Conservation (phyloP, 176 grass and related monocot genomes). For the Oryza brachyantha region DNA sequence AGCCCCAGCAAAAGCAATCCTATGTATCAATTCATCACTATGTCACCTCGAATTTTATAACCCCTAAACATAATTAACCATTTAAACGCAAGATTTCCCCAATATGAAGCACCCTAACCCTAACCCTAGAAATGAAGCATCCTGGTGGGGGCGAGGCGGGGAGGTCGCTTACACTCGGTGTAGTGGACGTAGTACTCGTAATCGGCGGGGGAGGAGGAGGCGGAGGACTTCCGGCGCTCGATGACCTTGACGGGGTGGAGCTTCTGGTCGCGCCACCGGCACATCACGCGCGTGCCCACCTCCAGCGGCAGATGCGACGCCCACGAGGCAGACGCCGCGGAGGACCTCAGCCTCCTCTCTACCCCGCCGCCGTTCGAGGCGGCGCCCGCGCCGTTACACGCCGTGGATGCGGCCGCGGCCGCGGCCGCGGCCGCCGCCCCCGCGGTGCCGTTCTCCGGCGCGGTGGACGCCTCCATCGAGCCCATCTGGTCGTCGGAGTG, state of each 20-base stretch:
- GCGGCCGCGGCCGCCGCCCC: slow-evolving; percentile 9
- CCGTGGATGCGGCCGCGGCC: neutral
- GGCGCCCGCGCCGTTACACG: neutral
- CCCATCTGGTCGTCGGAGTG: slow-evolving; percentile 57
- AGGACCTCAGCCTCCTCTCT: slow-evolving; percentile 50
- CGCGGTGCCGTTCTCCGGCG: slow-evolving; percentile 57
- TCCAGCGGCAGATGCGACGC: slow-evolving; percentile 62
- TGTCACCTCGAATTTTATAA: neutral
- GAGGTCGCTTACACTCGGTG: slow-evolving; percentile 71
- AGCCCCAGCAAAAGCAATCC: neutral
- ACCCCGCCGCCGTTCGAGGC: slow-evolving; percentile 37
- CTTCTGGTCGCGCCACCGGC: slow-evolving; percentile 96
- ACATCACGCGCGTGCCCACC: slow-evolving; percentile 95
- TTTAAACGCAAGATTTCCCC: slow-evolving; percentile 7
- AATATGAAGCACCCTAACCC: slow-evolving; percentile 20
- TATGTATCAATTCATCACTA: slow-evolving; percentile 24
- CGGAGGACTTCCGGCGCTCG: slow-evolving; percentile 69
- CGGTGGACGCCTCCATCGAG: slow-evolving; percentile 68
- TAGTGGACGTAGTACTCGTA: slow-evolving; percentile 99
- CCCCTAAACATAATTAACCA: neutral
- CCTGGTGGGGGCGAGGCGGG: neutral
- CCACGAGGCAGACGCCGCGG: slow-evolving; percentile 12
- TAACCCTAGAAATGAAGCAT: slow-evolving; percentile 39
- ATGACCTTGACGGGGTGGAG: slow-evolving; percentile 97
- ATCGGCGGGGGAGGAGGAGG: slow-evolving; percentile 43